Evolutionary conservation across 2,329 filamentous ascomycete species (phyloP).

Genomic region (Thielaviopsis punctulata): DNA sequence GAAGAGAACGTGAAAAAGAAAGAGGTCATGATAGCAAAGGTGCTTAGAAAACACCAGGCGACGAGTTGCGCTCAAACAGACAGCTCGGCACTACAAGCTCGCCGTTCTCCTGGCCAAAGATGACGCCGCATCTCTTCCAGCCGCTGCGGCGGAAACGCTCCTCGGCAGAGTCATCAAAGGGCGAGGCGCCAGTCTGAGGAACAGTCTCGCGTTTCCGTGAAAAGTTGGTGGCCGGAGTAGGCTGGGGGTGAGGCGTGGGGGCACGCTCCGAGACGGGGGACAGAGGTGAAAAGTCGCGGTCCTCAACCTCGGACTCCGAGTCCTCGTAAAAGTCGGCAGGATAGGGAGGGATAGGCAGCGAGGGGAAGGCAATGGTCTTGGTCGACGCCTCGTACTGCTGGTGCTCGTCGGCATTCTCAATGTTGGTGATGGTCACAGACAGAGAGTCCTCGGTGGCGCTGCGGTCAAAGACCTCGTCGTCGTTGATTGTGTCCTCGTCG

Average conservation of each 20-base stretch:
- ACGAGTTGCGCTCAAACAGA: constrained; percentile 13
- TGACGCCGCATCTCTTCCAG: constrained; percentile 16
- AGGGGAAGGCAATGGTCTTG: constrained; percentile 4
- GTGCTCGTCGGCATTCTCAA: constrained; percentile 8
- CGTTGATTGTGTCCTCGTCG: constrained; percentile 11
- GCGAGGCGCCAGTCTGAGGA: constrained; percentile 2
- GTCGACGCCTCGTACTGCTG: constrained; percentile 2
- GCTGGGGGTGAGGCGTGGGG: constrained; percentile 9
- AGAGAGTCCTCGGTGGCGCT: constrained; percentile 2
- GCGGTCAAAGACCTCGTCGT: constrained; percentile 6
- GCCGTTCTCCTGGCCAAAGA: constrained; percentile 13
- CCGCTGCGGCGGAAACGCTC: constrained; percentile 15
- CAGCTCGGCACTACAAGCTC: constrained; percentile 3
- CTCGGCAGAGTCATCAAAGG: constrained; percentile 14
- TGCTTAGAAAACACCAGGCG: constrained; percentile 6
- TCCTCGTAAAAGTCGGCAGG: constrained; percentile 3
- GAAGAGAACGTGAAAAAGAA: not conserved
- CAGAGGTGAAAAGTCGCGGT: constrained; percentile 8
- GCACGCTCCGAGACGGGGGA: constrained; percentile 5
- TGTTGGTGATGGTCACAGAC: constrained; percentile 7
- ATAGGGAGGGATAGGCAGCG: constrained; percentile 1
- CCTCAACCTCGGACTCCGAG: constrained; percentile 9
- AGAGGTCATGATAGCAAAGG: not conserved
- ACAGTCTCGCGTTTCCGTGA: constrained; percentile 14
- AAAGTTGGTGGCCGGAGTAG: constrained; percentile 13